Evolutionary conservation across 352 stramenopile species (phyloP).

Genomic region (Albugo laibachii): DNA sequence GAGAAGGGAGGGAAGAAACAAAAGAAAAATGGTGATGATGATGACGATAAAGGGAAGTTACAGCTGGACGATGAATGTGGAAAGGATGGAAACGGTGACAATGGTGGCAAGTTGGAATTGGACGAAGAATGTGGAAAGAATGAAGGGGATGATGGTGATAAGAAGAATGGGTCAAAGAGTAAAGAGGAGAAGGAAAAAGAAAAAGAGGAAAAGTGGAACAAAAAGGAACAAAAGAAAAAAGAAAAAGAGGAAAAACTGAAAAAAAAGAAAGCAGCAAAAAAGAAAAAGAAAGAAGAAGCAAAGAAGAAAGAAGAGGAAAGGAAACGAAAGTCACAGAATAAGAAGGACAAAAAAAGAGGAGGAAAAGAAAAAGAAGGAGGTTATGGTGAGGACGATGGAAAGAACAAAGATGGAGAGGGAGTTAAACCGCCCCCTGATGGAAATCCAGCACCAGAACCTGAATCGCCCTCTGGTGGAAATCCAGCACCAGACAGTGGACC

Average conservation of each 20-base stretch:
- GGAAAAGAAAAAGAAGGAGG: too few species aligned
- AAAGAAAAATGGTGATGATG: not conserved
- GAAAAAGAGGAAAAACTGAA: too few species aligned
- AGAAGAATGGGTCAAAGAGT: not conserved
- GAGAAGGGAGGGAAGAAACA: not conserved
- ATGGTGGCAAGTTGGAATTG: not conserved
- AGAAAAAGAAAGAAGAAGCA: slow-evolving; percentile 3
- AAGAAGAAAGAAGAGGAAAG: slow-evolving; percentile 6
- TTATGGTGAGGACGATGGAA: too few species aligned
- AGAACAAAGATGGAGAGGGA: too few species aligned
- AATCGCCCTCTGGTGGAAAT: too few species aligned
- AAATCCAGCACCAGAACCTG: too few species aligned
- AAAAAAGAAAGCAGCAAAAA: too few species aligned
- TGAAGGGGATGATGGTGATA: slow-evolving; percentile 1
- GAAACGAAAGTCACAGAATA: not conserved
- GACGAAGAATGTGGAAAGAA: not conserved
- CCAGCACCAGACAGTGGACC: too few species aligned
- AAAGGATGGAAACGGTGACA: slow-evolving; percentile 4
- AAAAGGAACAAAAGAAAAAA: not conserved
- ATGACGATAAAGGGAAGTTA: slow-evolving; percentile 1
- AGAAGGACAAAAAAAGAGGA: too few species aligned
- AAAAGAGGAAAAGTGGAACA: not conserved
- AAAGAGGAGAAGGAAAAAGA: not conserved
- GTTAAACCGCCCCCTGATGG: too few species aligned
- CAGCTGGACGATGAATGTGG: slow-evolving; percentile 7